phyloP scores from a whole-genome alignment of 257 asterid species.

The Primulina tabacum region DNA sequence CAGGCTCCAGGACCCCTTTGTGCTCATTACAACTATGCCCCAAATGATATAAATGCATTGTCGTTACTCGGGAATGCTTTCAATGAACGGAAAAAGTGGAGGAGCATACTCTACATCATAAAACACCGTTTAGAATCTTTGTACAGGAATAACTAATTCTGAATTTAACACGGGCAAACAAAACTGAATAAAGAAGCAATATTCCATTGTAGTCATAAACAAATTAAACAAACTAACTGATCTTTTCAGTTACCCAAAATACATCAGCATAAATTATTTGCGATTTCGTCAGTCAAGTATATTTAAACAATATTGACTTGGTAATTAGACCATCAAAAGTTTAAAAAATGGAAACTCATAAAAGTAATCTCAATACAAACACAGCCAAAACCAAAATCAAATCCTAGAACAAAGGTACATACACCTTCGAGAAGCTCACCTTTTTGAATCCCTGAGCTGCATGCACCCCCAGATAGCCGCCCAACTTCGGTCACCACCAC shows the following conservation, averaged over 20 bases:
- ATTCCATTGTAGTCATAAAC: not conserved
- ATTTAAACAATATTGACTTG: not conserved
- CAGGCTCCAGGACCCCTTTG: too few relatives aligned
- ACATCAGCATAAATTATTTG: not conserved
- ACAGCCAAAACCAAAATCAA: constrained; percentile 14
- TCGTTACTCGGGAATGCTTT: not conserved
- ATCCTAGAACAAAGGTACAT: constrained; percentile 25
- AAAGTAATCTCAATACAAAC: constrained; percentile 8
- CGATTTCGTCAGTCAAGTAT: not conserved
- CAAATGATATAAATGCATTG: not conserved
- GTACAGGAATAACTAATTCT: not conserved
- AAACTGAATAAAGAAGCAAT: not conserved
- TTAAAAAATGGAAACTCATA: not conserved
- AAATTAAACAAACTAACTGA: not conserved
- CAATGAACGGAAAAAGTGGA: not conserved
- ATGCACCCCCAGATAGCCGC: constrained; percentile 35
- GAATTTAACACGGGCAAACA: not conserved
- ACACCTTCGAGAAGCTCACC: constrained; percentile 31
- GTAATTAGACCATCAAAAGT: too few relatives aligned
- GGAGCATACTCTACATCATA: not conserved
- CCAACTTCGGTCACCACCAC: constrained; percentile 45
- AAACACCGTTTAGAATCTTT: not conserved
- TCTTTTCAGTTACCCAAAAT: not conserved
- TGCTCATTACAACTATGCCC: not conserved
- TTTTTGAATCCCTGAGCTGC: constrained; percentile 35